Base-by-base conservation (phyloP, 2,329 filamentous ascomycete genomes). In the Albophoma yamanashiensis region DNA sequence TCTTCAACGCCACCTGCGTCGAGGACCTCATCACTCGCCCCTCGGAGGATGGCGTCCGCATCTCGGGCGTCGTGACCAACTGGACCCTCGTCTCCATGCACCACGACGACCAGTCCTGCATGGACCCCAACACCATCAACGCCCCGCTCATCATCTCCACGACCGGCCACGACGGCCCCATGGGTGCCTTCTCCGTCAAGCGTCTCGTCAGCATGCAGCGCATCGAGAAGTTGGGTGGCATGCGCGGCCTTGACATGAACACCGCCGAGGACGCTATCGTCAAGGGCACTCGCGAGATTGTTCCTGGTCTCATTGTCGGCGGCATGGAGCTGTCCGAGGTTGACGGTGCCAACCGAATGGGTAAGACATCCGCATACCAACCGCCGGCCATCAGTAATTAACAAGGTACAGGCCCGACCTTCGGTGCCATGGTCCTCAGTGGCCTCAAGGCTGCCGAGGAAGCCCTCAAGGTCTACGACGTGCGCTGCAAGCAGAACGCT, bases 61-160 rank as follows among this genome's bases (percentile, higher is more conserved):
- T 96, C 65, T 89, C 91, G 11, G 92, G 92, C 68, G 92, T 96
- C 1, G 92, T 97, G 59, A 95, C 91, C 69, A 97, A 97, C 82
- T 97, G 92, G 92, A 96, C 92, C 1, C 82, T 96, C 34, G 92
- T 96, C 56, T 85, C 87, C 52, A 89, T 93, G 81, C 88, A 92
- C 74, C 89, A 92, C 74, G 89, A 92, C 71, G 89, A 93, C 73
- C 91, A 96, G 78, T 89, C 85, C 63, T 96, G 92, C 87, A 96
- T 96, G 92, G 92, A 96, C 74, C 92, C 92, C 66, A 96, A 94
- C 84, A 96, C 92, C 69, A 96, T 96, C 83, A 96, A 96, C 71
- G 91, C 91, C 0, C 91, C 92, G 1, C 75, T 96, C 61, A 80
- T 96, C 70, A 89, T 97, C 78, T 91, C 87, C 61, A 96, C 92